These are phyloP conservation scores for Schwanniomyces occidentalis DNA, from an alignment of 805 yeast genomes.

Conservation along the genomic window DNA sequence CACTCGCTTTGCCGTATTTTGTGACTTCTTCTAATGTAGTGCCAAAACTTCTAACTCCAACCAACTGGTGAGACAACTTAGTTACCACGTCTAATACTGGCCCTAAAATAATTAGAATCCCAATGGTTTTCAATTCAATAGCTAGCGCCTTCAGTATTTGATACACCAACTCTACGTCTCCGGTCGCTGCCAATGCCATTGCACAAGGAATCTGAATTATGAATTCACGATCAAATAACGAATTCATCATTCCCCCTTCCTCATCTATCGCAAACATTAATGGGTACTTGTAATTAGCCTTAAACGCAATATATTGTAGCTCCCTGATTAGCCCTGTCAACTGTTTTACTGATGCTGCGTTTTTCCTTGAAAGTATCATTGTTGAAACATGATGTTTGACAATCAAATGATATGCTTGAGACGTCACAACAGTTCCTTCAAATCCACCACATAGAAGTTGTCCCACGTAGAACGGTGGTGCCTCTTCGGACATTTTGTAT, in stretches of 20 bases:
- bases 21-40: slow-evolving; percentile 59
- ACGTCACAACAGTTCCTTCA: slow-evolving; percentile 53
- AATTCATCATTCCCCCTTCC: slow-evolving; percentile 65
- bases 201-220: slow-evolving; percentile 64
- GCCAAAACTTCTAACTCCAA: slow-evolving; percentile 63
- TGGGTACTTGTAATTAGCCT: slow-evolving; percentile 52
- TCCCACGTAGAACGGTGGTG: too few species aligned
- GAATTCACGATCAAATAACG: slow-evolving; percentile 51
- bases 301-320: slow-evolving; percentile 53
- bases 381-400: slow-evolving; percentile 52
- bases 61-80: slow-evolving; percentile 53
- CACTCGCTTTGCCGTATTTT: slow-evolving; percentile 53
- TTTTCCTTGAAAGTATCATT: slow-evolving; percentile 52
- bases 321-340: slow-evolving; percentile 51
- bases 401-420: slow-evolving; percentile 53
- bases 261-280: slow-evolving; percentile 59
- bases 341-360: slow-evolving; percentile 50
- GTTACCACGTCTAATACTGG: slow-evolving; percentile 65
- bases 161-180: slow-evolving; percentile 48
- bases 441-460: slow-evolving; percentile 62
- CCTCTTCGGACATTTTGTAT: too few species aligned
- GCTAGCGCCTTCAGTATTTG: slow-evolving; percentile 57
- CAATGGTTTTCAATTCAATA: slow-evolving; percentile 51
- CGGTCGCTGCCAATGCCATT: slow-evolving; percentile 62
- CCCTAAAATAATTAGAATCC: slow-evolving; percentile 56